Percentiles rank a stretch among this genome's conserved stretches.
phyloP scores from a whole-genome alignment of 176 grass and related monocot genomes.

The Chloris gayana region DNA sequence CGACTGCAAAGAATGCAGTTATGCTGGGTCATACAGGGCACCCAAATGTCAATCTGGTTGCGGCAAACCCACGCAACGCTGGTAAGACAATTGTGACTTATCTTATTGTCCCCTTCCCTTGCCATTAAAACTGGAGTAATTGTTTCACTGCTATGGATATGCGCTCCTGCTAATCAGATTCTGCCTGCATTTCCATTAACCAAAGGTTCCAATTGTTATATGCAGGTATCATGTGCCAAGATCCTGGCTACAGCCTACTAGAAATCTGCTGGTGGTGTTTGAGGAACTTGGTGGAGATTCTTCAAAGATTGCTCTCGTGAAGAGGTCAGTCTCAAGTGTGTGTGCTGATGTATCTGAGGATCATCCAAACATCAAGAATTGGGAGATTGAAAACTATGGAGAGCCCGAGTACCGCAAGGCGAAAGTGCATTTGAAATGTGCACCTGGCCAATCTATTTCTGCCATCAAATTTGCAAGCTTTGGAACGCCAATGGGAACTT shows the following conservation, averaged over 20 bases:
- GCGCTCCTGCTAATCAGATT: not conserved
- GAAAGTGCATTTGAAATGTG: slow-evolving; percentile 80
- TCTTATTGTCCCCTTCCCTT: not conserved
- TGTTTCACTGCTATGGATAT: not conserved
- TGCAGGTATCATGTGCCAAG: slow-evolving; percentile 97
- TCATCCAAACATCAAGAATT: slow-evolving; percentile 86
- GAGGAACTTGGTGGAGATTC: slow-evolving; percentile 96
- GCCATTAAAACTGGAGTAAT: not conserved
- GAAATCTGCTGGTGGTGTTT: slow-evolving; percentile 90
- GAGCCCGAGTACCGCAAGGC: slow-evolving; percentile 54
- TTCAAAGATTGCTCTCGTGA: slow-evolving; percentile 71
- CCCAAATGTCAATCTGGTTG: slow-evolving; percentile 86
- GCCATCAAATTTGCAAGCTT: slow-evolving; percentile 98
- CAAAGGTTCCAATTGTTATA: slow-evolving; percentile 10
- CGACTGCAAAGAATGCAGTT: slow-evolving; percentile 71
- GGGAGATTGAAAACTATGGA: slow-evolving; percentile 74
- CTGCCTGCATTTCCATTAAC: slow-evolving; percentile 5
- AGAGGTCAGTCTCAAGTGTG: slow-evolving; percentile 81
- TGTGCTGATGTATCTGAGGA: slow-evolving; percentile 96
- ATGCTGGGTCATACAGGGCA: slow-evolving; percentile 72
- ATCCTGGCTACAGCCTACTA: slow-evolving; percentile 81
- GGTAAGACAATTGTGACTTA: slow-evolving; percentile 53
- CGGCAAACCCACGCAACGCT: slow-evolving; percentile 83
- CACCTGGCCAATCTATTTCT: slow-evolving; percentile 82
- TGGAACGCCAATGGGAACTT: slow-evolving; percentile 87